Evolutionary conservation across 2,329 filamentous ascomycete genomes (phyloP).

Genomic region (Dothistroma septosporum): DNA sequence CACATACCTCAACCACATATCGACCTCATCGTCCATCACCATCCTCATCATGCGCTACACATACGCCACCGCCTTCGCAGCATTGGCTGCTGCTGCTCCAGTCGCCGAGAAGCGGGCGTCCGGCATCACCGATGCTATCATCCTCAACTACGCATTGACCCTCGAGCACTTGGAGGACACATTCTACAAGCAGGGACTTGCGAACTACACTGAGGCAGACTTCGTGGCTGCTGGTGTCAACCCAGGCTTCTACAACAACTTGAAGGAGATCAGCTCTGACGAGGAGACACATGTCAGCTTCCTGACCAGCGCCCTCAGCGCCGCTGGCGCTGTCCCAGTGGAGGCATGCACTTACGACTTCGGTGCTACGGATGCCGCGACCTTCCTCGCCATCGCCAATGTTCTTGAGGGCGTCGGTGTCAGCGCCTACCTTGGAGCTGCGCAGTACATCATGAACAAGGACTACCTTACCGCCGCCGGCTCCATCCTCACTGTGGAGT

Average conservation of each 20-base stretch:
- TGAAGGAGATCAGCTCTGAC: conserved; percentile 55
- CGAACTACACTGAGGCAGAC: conserved; percentile 52
- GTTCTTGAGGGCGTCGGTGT: conserved; percentile 57
- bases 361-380: conserved; percentile 31
- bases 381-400: conserved; percentile 51
- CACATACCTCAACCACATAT: neutral
- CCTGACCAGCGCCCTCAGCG: conserved; percentile 44
- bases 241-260: conserved; percentile 53
- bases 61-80: conserved; percentile 19
- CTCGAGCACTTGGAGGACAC: conserved; percentile 52
- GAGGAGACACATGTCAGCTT: conserved; percentile 57
- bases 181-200: conserved; percentile 60
- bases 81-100: conserved; percentile 19
- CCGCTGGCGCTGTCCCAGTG: conserved; percentile 51
- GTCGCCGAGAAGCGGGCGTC: conserved; percentile 18
- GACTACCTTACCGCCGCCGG: conserved; percentile 59
- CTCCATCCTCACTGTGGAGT: conserved; percentile 61
- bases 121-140: conserved; percentile 16
- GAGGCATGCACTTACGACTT: conserved; percentile 56
- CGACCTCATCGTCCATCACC: neutral
- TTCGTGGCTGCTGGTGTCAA: conserved; percentile 52
- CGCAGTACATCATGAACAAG: conserved; percentile 54
- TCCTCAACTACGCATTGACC: conserved; percentile 45
- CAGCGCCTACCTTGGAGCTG: conserved; percentile 60
- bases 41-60: conserved; percentile 20